A percentile compares a stretch with the other conserved stretches of the same genome.
phyloP scores from a whole-genome alignment of 441 rosid genomes.

The Sinapis alba region DNA sequence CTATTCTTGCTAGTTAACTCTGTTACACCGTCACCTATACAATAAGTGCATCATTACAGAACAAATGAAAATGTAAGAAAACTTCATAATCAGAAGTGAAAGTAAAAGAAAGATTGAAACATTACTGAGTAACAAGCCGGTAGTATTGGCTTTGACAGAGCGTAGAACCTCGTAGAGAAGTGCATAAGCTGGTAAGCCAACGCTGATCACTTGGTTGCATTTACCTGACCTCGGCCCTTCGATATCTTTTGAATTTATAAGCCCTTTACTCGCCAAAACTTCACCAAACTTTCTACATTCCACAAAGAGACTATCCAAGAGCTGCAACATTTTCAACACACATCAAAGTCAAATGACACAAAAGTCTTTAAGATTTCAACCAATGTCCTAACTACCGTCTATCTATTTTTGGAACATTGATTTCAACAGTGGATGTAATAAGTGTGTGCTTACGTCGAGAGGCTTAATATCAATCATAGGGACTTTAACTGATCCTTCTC shows the following conservation, averaged over 20 bases:
- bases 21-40: conserved; percentile 52
- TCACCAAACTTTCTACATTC: background rate
- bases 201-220: background rate
- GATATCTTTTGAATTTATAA: background rate
- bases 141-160: background rate
- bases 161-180: background rate
- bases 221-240: background rate
- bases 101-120: background rate
- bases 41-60: background rate
- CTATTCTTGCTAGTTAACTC: conserved; percentile 67
- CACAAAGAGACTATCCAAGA: background rate
- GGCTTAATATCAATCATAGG: conserved; percentile 67
- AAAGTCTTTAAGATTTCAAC: too few relatives aligned
- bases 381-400: too few relatives aligned
- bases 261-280: background rate
- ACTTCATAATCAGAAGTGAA: too few relatives aligned
- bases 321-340: background rate
- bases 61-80: too few relatives aligned
- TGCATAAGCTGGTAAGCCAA: background rate
- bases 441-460: conserved; percentile 51
- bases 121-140: background rate
- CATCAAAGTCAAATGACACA: background rate
- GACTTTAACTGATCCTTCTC: conserved; percentile 47
- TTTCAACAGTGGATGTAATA: background rate
- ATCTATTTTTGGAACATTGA: too few relatives aligned